Evolutionary conservation across 441 rosid genomes (phyloP).

Genomic region (Euphorbia celastroides): DNA sequence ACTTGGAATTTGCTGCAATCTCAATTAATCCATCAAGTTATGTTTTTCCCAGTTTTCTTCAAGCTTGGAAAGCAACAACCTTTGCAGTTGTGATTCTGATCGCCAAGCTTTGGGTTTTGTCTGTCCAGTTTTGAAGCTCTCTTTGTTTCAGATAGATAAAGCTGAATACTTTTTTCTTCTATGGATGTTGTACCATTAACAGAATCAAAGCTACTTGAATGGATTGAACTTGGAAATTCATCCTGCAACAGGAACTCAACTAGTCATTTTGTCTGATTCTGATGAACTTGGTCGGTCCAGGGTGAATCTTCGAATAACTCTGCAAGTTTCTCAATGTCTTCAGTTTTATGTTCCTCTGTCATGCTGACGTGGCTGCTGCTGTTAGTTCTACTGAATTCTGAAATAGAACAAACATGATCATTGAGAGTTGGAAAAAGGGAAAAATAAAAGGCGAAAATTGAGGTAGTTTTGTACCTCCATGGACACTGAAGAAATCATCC

Average conservation of each 20-base stretch:
- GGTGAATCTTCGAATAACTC: conserved; percentile 9
- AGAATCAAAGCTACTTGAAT: not conserved
- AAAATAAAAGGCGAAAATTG: too few relatives aligned
- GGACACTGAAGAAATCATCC: conserved; percentile 32
- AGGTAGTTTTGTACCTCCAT: conserved; percentile 12
- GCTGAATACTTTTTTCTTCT: too few relatives aligned
- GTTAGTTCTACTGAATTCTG: conserved; percentile 21
- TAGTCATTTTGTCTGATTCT: conserved; percentile 15
- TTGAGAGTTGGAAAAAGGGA: not conserved
- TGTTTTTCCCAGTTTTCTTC: not conserved
- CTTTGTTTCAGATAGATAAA: not conserved
- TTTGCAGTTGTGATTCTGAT: not conserved
- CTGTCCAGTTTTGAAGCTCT: not conserved
- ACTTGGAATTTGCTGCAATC: not conserved
- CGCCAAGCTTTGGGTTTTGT: not conserved
- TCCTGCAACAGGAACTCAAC: conserved; percentile 23
- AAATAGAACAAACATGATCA: not conserved
- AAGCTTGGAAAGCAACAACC: not conserved
- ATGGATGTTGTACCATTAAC: not conserved
- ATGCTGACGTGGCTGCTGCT: conserved; percentile 15
- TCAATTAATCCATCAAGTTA: not conserved
- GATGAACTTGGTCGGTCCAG: conserved; percentile 4
- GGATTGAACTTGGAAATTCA: not conserved
- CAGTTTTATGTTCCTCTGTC: not conserved
- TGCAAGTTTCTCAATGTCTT: conserved; percentile 1